These are phyloP conservation scores for Claviceps monticola DNA, from an alignment of 2,329 filamentous ascomycete genomes.

Conservation along the genomic window DNA sequence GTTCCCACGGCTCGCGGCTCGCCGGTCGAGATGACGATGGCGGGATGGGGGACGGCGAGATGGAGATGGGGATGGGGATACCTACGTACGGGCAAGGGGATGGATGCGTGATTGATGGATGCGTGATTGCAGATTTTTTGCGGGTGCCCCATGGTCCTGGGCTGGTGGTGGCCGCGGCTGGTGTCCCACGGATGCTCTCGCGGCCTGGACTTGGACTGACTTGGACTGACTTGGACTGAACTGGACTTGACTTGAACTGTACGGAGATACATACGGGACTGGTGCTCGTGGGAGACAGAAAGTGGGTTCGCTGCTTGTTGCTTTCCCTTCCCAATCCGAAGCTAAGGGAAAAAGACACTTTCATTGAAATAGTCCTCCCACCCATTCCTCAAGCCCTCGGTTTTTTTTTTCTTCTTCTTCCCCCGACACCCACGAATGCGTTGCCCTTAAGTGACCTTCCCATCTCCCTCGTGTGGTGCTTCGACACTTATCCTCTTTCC, in stretches of 20 bases:
- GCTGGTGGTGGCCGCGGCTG: neutral
- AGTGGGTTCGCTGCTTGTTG: constrained; percentile 8
- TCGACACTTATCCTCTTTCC: constrained; percentile 17
- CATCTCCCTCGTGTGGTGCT: constrained; percentile 33
- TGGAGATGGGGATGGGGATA: neutral
- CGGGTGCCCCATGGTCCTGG: neutral
- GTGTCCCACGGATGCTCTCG: neutral
- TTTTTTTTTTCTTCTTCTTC: constrained; percentile 20
- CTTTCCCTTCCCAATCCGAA: constrained; percentile 1
- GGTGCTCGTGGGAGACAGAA: constrained; percentile 1
- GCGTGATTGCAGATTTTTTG: neutral
- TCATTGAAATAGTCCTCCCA: constrained; percentile 28
- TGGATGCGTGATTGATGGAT: neutral
- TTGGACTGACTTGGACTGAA: no score
- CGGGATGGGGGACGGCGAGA: neutral
- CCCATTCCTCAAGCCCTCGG: constrained; percentile 13
- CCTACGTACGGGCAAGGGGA: neutral
- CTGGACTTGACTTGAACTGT: no score
- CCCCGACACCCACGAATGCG: constrained; percentile 35
- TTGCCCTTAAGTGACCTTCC: constrained; percentile 29
- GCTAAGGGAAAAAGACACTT: constrained; percentile 5
- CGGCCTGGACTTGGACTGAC: neutral
- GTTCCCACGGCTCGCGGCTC: neutral
- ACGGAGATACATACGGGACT: no score
- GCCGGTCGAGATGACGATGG: neutral